phyloP scores from a whole-genome alignment of 495 filamentous ascomycete species.

The Talaromyces nanjingensis region DNA sequence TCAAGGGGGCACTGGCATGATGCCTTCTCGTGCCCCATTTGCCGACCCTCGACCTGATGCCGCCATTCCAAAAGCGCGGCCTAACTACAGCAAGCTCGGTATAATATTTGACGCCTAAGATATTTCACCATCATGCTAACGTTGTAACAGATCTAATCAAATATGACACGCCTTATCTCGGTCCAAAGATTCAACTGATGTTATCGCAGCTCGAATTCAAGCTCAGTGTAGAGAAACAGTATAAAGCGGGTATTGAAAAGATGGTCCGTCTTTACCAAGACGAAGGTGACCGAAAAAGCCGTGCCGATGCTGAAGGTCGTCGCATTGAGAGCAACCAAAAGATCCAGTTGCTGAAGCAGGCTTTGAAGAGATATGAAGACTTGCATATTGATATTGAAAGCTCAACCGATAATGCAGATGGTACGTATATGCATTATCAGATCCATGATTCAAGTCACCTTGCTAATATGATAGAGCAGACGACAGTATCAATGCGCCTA shows the following conservation, averaged over 20 bases:
- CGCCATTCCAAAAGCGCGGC: constrained; percentile 63
- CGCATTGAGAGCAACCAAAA: constrained; percentile 95
- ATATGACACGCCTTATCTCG: constrained; percentile 92
- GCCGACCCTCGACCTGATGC: constrained; percentile 63
- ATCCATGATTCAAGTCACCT: constrained; percentile 1
- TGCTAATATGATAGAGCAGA: constrained; percentile 46
- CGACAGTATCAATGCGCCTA: constrained; percentile 92
- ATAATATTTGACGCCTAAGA: constrained; percentile 21
- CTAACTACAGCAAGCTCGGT: constrained; percentile 97
- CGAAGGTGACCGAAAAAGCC: constrained; percentile 96
- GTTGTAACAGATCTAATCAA: constrained; percentile 73
- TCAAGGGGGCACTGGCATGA: constrained; percentile 55
- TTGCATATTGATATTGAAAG: constrained; percentile 92
- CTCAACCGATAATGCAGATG: constrained; percentile 70
- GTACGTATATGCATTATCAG: constrained; percentile 38
- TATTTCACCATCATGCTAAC: not conserved
- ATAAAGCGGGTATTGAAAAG: constrained; percentile 98
- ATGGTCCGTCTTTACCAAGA: constrained; percentile 98
- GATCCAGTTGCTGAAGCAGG: constrained; percentile 91
- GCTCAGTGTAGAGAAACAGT: constrained; percentile 97
- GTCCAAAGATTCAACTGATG: constrained; percentile 98
- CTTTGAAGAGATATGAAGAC: constrained; percentile 94
- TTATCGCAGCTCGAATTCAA: constrained; percentile 98
- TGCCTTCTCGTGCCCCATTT: constrained; percentile 79
- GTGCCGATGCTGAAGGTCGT: constrained; percentile 79